Base-by-base conservation (phyloP, 1,284 basidiomycete genomes). In the Rhodotorula mucilaginosa region DNA sequence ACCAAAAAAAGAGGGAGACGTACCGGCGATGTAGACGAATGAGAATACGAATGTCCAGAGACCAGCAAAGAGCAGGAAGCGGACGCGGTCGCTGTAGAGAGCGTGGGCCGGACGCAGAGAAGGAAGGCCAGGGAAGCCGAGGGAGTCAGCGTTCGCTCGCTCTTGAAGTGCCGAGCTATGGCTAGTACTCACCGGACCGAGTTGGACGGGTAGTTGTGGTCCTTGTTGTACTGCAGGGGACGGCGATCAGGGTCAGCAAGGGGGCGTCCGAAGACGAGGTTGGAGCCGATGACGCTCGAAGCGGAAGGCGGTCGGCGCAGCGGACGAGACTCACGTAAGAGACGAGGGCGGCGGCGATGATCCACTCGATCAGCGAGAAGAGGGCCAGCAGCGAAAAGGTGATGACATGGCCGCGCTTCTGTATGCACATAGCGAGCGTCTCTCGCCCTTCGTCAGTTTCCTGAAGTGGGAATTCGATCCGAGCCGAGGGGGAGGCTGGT, bases 1-100 rank as follows among this genome's bases (percentile, higher is more conserved):
- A 46, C n/a, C n/a, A 6, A 13, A 31, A 15, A 23, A 31, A 16
- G 10, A 48, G 54, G 7, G 26, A 31, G 26, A 70, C 65, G 46
- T 18, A 69, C 70, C 76, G 60, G 58, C 64, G 58, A 78, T 61
- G 74, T 75, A 78, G 61, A 69, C 49, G 62, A 69, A 39, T 5
- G 67, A 34, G 67, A 76, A 74, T 62, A 78, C 29, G 31, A 78
- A 65, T 5, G 75, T 75, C 76, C 76, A 78, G 60, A 78, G 54
- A 47, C 69, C 68, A 51, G 68, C 68, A 69, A 78, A 78, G 57
- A 78, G 68, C 46, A 78, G 67, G 74, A 75, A 78, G 18, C 75
- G 70, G 52, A 61, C 48, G 39, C 75, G 74, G 58, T 21, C 48
- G 15, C 52, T 61, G 56, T 34, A 18, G 5, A n/a, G n/a, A 16